Percentiles rank a stretch among this genome's conserved stretches.
These are phyloP conservation scores for Botrytis galanthina DNA, from an alignment of 2,329 filamentous ascomycete genomes.

Conservation along the genomic window DNA sequence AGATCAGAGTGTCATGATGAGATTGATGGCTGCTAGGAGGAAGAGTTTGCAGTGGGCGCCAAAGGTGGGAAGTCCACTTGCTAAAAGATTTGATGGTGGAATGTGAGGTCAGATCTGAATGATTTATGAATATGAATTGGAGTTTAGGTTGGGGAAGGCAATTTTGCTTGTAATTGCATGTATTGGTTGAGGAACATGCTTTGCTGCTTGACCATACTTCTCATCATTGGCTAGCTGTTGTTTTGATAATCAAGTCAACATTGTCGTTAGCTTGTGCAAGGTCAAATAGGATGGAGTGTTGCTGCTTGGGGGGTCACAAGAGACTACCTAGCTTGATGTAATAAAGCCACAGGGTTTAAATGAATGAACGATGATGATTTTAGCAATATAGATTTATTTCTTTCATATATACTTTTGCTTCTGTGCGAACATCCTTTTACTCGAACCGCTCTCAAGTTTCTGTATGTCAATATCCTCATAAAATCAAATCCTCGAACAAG, in stretches of 20 bases:
- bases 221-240: not conserved
- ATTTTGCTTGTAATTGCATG: not conserved
- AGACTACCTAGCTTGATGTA: not conserved
- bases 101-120: not conserved
- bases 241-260: not conserved
- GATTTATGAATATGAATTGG: not conserved
- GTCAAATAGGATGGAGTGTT: not conserved
- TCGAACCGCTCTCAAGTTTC: too few species aligned
- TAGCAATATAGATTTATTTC: not conserved
- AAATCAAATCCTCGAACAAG: too few species aligned
- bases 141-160: not conserved
- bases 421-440: too few species aligned
- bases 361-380: not conserved
- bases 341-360: not conserved
- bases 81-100: conserved; percentile 41
- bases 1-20: conserved; percentile 46
- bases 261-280: not conserved
- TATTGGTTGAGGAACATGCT: not conserved
- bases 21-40: conserved; percentile 66
- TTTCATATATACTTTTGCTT: too few species aligned
- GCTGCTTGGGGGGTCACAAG: not conserved
- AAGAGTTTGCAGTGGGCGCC: conserved; percentile 79
- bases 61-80: conserved; percentile 69
- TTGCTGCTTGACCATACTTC: not conserved
- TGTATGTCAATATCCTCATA: too few species aligned